Base-by-base conservation (phyloP, 2,329 filamentous ascomycete genomes). In the Diaporthe sp. region DNA sequence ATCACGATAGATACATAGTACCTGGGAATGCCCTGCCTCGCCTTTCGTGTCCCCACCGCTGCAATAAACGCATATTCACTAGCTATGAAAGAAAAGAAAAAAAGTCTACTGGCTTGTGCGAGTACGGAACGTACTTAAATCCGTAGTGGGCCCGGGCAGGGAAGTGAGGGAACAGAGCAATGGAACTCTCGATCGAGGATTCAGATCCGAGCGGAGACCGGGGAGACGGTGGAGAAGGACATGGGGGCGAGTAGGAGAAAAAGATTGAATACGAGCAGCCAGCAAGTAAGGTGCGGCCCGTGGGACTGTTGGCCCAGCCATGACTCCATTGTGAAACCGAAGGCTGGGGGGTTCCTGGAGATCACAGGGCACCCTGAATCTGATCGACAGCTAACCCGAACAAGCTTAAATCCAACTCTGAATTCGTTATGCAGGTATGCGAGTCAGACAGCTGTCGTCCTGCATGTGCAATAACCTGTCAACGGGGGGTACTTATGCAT, bases 361-460 rank as follows among this genome's bases (percentile, higher is more conserved):
- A 31, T 22, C 7, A 15, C n/a, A 42, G 34, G 49, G 49, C 34
- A 4, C 49, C 65, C 22, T 25, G 34, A 0, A 22, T 4, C n/a
- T 55, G 65, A 70, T 70, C 65, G 65, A 70, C 65, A 28, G 65
- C 65, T 70, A 70, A 42, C 65, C 65, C 65, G 49, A 70, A 55
- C 65, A 70, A 70, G 65, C 65, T 70, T 70, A 70, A 70, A 28
- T 67, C 62, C 28, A 34, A 34, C 44, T 34, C 9, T 49, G 42
- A 49, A 46, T 19, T 25, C n/a, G 7, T 3, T 22, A 49, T 67
- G 61, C 44, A 67, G 9, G 19, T 51, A 67, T 12, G 22, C 44
- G 28, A 3, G 34, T 1, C 3, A 42, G n/a, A 6, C 8, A n/a
- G 17, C 17, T 31, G 15, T 19, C 13, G 19, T 60, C 22, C 34